Conservation (phyloP, 805 yeast species). For the Nematodospora valgi region DNA sequence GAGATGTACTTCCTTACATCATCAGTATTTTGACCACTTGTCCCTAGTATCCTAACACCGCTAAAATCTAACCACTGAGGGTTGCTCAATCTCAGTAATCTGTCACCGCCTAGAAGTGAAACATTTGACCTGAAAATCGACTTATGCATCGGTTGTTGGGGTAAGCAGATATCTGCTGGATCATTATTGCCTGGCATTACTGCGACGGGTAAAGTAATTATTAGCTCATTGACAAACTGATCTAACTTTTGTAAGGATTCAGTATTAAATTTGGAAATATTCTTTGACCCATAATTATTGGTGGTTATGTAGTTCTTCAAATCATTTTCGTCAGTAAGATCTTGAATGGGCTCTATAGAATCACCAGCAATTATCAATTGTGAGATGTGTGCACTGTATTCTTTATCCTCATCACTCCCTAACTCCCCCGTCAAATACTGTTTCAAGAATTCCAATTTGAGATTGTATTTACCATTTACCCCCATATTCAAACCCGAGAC, state of each 20-base stretch:
- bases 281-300: conserved; percentile 49
- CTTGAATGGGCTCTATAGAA: conserved; percentile 42
- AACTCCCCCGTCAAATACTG: conserved; percentile 74
- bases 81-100: conserved; percentile 43
- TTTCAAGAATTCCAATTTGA: conserved; percentile 53
- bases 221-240: conserved; percentile 50
- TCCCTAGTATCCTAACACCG: conserved; percentile 59
- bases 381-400: conserved; percentile 30
- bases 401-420: conserved; percentile 29
- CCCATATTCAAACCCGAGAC: conserved; percentile 71
- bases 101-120: conserved; percentile 29
- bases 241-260: conserved; percentile 57
- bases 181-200: conserved; percentile 84
- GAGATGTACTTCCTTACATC: conserved; percentile 68
- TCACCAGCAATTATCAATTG: conserved; percentile 73
- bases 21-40: conserved; percentile 80
- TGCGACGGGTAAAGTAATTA: conserved; percentile 62
- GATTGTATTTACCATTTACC: conserved; percentile 40
- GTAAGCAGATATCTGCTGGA: conserved; percentile 80
- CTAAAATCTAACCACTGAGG: conserved; percentile 66
- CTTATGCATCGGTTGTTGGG: conserved; percentile 86
- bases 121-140: conserved; percentile 58
- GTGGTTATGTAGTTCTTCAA: conserved; percentile 27
- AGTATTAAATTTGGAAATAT: conserved; percentile 49
- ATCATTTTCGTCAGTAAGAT: conserved; percentile 18